Conservation (phyloP, 2,329 filamentous ascomycete species). For the Grosmannia penicillata region DNA sequence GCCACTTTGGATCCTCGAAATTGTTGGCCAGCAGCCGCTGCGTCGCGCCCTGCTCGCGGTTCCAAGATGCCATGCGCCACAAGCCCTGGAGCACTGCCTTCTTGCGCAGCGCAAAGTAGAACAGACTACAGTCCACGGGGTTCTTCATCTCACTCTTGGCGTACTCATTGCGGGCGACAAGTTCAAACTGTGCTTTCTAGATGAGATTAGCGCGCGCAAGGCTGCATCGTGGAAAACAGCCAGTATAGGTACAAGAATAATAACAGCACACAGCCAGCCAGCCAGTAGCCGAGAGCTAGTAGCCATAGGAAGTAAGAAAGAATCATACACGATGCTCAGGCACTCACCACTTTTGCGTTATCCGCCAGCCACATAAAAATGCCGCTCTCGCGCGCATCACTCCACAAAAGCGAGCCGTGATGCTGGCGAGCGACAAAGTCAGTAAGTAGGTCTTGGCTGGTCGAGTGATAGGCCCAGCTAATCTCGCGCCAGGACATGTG, state of each 20-base stretch:
- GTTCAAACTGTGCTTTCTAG: constrained; percentile 66
- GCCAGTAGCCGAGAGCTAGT: no score
- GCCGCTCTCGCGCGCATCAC: constrained; percentile 70
- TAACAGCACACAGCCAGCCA: constrained; percentile 7
- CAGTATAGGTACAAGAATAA: neutral
- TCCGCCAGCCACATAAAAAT: constrained; percentile 94
- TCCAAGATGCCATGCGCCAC: constrained; percentile 89
- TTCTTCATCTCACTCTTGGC: constrained; percentile 77
- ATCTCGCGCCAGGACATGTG: constrained; percentile 67
- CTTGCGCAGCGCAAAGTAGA: constrained; percentile 81
- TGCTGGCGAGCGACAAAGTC: constrained; percentile 73
- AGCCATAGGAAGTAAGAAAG: constrained; percentile 2
- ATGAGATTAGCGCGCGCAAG: neutral
- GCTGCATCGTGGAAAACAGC: constrained; percentile 5
- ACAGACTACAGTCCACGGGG: constrained; percentile 79
- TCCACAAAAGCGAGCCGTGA: constrained; percentile 69
- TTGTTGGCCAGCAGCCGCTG: constrained; percentile 74
- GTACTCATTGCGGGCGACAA: constrained; percentile 87
- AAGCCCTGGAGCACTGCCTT: constrained; percentile 81
- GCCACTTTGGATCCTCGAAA: constrained; percentile 77
- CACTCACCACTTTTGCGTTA: constrained; percentile 53
- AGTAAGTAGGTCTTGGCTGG: constrained; percentile 75
- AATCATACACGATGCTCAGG: neutral
- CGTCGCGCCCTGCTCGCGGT: constrained; percentile 71
- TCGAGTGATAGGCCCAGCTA: constrained; percentile 72